A percentile compares a stretch with the other conserved stretches of the same genome.
Evolutionary conservation across 164 flowering plant species (phyloP).

Genomic region (Stephania japonica): DNA sequence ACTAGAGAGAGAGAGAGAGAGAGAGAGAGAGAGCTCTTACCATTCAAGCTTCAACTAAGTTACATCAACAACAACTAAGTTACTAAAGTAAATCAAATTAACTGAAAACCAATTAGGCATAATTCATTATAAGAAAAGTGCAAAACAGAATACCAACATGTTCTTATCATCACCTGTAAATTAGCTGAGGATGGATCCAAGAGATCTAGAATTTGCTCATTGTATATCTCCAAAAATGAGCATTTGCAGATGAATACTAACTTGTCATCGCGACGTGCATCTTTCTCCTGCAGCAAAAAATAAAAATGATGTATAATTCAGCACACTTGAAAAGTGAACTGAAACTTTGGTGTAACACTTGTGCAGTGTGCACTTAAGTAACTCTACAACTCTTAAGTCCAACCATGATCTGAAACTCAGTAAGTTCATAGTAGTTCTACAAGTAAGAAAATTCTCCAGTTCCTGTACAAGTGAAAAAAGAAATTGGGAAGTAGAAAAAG

Average conservation of each 20-base stretch:
- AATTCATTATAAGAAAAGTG: background rate
- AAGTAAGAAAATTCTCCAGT: background rate
- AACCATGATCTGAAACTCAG: background rate
- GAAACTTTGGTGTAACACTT: background rate
- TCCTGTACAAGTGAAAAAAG: background rate
- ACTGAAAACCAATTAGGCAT: background rate
- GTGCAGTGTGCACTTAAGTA: background rate
- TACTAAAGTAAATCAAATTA: background rate
- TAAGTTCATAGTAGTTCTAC: background rate
- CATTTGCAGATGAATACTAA: slow-evolving; percentile 78
- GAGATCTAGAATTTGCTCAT: slow-evolving; percentile 96
- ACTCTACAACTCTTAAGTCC: background rate
- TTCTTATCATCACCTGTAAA: slow-evolving; percentile 55
- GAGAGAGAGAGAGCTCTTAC: background rate
- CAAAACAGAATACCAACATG: background rate
- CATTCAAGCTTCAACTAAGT: background rate
- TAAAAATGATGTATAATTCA: slow-evolving; percentile 8
- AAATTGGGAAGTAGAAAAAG: too few species aligned
- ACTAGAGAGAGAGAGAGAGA: background rate
- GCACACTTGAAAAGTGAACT: background rate
- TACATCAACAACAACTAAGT: background rate
- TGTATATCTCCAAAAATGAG: slow-evolving; percentile 93
- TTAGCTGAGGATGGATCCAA: slow-evolving; percentile 79
- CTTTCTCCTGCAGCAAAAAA: slow-evolving; percentile 64
- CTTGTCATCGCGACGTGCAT: slow-evolving; percentile 80